phyloP scores from a whole-genome alignment of 495 filamentous ascomycete genomes.

The Lineolata rhizophorae region DNA sequence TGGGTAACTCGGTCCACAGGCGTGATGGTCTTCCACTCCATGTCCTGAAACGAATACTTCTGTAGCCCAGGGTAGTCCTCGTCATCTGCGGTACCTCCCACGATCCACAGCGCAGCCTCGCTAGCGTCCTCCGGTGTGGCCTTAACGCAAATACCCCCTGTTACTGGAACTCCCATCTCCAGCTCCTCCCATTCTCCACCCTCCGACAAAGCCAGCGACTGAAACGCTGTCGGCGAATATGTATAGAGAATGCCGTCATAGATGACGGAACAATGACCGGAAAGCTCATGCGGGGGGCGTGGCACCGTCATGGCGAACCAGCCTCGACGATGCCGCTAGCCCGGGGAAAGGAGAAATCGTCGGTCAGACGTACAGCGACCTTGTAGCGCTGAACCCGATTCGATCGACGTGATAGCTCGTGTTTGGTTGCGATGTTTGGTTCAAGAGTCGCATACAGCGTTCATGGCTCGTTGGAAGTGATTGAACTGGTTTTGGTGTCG shows the following conservation, averaged over 20 bases:
- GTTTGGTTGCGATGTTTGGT: no score
- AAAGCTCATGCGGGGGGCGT: conserved; percentile 36
- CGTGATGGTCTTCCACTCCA: conserved; percentile 50
- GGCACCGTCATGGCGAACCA: conserved; percentile 14
- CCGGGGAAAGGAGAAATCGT: no score
- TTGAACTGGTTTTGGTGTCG: no score
- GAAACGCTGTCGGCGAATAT: conserved; percentile 55
- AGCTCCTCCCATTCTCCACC: conserved; percentile 52
- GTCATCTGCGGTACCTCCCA: conserved; percentile 43
- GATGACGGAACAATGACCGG: conserved; percentile 63
- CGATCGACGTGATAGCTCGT: no score
- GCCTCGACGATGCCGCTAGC: no score
- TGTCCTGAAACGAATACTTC: conserved; percentile 53
- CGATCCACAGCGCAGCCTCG: conserved; percentile 50
- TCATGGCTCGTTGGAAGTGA: no score
- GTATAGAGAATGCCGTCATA: conserved; percentile 70
- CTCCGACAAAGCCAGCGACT: conserved; percentile 41
- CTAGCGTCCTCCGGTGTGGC: conserved; percentile 29
- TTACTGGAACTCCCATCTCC: conserved; percentile 40
- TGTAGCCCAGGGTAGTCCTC: conserved; percentile 57
- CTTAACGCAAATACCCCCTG: conserved; percentile 56
- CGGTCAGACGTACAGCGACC: no score
- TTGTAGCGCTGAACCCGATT: no score
- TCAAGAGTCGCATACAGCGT: no score
- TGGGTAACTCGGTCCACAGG: conserved; percentile 32